Evolutionary conservation across 257 asterid species (phyloP).

Genomic region (Euphrasia confusa): DNA sequence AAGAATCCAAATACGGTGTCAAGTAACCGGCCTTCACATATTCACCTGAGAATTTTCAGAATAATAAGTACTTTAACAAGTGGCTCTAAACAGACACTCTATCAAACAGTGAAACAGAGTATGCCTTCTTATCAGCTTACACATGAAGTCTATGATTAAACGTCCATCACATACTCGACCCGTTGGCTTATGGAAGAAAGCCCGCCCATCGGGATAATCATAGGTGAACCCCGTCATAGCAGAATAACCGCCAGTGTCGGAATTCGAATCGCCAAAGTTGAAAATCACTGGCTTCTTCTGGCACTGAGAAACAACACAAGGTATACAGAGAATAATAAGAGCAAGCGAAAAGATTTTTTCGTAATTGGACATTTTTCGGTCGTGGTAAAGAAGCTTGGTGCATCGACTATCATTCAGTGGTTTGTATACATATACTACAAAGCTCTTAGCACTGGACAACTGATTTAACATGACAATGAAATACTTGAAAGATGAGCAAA

Average conservation of each 20-base stretch:
- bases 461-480: constrained; percentile 6
- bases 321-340: not conserved
- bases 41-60: constrained; percentile 33
- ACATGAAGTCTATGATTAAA: constrained; percentile 40
- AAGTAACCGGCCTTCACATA: constrained; percentile 33
- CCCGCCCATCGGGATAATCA: constrained; percentile 35
- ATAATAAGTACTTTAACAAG: no score
- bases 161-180: constrained; percentile 44
- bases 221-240: constrained; percentile 32
- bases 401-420: not conserved
- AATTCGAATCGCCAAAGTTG: constrained; percentile 53
- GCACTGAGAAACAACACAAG: constrained; percentile 30
- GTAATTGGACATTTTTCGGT: constrained; percentile 10
- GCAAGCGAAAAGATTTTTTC: not conserved
- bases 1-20: constrained; percentile 42
- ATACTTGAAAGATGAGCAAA: not conserved
- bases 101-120: not conserved
- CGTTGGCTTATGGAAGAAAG: constrained; percentile 33
- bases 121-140: constrained; percentile 25
- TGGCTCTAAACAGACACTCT: not conserved
- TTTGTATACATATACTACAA: not conserved
- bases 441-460: not conserved
- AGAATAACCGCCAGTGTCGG: constrained; percentile 47
- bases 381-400: not conserved
- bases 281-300: constrained; percentile 32